Base-by-base conservation (phyloP, 805 yeast species). In the Ogataea sp. region DNA sequence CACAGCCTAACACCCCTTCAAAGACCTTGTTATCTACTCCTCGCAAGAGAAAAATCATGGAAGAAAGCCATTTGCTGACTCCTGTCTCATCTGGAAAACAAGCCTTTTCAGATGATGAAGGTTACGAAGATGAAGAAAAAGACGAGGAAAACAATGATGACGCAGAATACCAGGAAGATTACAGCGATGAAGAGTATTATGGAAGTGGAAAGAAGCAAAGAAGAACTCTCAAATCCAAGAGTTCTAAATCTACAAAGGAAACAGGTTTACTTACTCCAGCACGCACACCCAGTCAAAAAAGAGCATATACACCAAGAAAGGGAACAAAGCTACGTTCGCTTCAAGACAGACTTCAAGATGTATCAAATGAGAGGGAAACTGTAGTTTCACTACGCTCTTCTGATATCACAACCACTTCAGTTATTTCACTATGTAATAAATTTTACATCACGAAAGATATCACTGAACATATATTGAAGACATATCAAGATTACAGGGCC, bases 361-460 rank as follows among this genome's bases (percentile, higher is more conserved):
- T 47, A 2, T 49, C 53, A 4, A 37, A 40, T 15, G 50, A 46
- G 24, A 38, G 32, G 14, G 36, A 40, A 13, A 41, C 36, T 5
- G 6, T 3, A 10, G 43, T 39, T 16, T 32, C 46, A 8, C 38
- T 45, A 2, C 23, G 34, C 3, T 27, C 37, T 37, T 39, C 21
- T 45, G 43, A 41, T 15, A 47, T 59, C 16, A 53, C 61, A 3
- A 62, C 73, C 0, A 55, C 63, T 8, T 70, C 66, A 37, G 52
- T 73, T 20, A 60, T 72, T 1, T 48, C 66, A 3, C 65, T 80
- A 29, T 80, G 85, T 49, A 80, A 80, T 53, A 68, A 71, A 45
- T 82, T 82, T 51, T 75, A 77, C 52, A 61, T 83, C 20, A 84
- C 85, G 0, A 60, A 67, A 17, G 65, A 68, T 0, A 61, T 71